Percentiles rank a stretch among this genome's conserved stretches.
Evolutionary conservation across 805 yeast genomes (phyloP).

Genomic region (Brettanomyces custersianus): DNA sequence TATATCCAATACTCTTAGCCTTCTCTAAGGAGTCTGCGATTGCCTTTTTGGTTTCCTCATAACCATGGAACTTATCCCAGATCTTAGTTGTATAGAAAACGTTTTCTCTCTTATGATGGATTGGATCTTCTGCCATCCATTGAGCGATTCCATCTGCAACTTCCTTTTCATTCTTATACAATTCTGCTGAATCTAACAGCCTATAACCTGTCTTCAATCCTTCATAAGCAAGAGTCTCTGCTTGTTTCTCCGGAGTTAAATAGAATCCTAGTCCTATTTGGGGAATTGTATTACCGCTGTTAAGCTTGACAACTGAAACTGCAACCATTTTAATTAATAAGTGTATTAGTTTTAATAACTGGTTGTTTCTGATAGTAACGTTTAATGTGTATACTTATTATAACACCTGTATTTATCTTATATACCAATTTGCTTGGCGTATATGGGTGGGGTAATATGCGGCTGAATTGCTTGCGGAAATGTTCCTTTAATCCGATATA

Average conservation of each 20-base stretch:
- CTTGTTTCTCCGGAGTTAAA: constrained; percentile 40
- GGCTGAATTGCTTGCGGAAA: no score
- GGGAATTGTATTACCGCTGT: constrained; percentile 34
- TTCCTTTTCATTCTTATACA: constrained; percentile 57
- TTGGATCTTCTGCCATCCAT: constrained; percentile 26
- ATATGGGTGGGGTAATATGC: no score
- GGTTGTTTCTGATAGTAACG: no score
- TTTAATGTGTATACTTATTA: no score
- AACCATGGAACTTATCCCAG: constrained; percentile 22
- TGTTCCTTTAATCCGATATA: no score
- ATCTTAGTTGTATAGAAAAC: constrained; percentile 34
- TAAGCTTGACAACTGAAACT: constrained; percentile 12
- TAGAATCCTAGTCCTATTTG: constrained; percentile 50
- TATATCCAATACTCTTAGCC: constrained; percentile 37
- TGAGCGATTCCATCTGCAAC: constrained; percentile 49
- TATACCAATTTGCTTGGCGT: no score
- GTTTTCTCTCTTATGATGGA: constrained; percentile 25
- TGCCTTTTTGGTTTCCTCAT: constrained; percentile 32
- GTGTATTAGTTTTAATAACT: background rate
- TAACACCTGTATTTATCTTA: no score
- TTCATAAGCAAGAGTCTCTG: constrained; percentile 52
- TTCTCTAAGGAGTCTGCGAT: constrained; percentile 33
- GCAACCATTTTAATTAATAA: constrained; percentile 7
- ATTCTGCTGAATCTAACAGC: constrained; percentile 65
- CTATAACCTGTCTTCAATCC: constrained; percentile 87